Percentiles rank a stretch among this genome's conserved stretches.
Evolutionary conservation across 805 yeast genomes (phyloP).

Genomic region (Candida sithepensis): DNA sequence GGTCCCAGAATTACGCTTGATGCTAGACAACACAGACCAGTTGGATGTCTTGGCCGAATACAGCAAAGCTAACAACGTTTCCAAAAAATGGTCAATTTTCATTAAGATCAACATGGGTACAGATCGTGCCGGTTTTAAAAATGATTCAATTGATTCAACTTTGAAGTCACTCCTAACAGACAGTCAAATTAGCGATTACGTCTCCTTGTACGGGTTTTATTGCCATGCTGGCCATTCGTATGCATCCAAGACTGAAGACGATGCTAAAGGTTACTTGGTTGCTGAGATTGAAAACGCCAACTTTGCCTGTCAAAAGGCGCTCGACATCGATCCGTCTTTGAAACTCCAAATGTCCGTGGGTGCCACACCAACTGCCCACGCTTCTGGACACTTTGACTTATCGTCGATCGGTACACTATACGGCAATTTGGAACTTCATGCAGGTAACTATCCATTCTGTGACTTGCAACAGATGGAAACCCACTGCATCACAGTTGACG

Average conservation of each 20-base stretch:
- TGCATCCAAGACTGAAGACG: slow-evolving; percentile 38
- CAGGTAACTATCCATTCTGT: slow-evolving; percentile 75
- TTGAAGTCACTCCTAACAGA: slow-evolving; percentile 29
- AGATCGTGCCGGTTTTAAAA: slow-evolving; percentile 57
- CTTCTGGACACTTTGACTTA: slow-evolving; percentile 34
- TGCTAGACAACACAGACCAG: slow-evolving; percentile 62
- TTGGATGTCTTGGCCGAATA: slow-evolving; percentile 43
- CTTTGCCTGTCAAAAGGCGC: slow-evolving; percentile 44
- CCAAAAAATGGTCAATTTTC: slow-evolving; percentile 56
- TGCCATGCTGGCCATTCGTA: slow-evolving; percentile 82
- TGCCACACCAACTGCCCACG: slow-evolving; percentile 78
- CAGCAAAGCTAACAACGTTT: slow-evolving; percentile 14
- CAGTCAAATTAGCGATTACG: slow-evolving; percentile 23
- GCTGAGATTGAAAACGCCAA: slow-evolving; percentile 58
- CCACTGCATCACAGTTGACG: slow-evolving; percentile 43
- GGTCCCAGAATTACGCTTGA: slow-evolving; percentile 46
- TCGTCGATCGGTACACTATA: slow-evolving; percentile 11
- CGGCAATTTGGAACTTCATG: slow-evolving; percentile 64
- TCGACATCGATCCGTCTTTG: slow-evolving; percentile 33
- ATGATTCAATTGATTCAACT: slow-evolving; percentile 33
- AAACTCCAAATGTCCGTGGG: slow-evolving; percentile 63
- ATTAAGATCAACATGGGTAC: slow-evolving; percentile 72
- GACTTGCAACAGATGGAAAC: slow-evolving; percentile 80
- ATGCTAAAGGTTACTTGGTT: slow-evolving; percentile 46
- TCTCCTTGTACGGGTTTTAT: slow-evolving; percentile 63